Conservation (phyloP, 2,329 filamentous ascomycete genomes). For the Reticulascus tulasneorum region DNA sequence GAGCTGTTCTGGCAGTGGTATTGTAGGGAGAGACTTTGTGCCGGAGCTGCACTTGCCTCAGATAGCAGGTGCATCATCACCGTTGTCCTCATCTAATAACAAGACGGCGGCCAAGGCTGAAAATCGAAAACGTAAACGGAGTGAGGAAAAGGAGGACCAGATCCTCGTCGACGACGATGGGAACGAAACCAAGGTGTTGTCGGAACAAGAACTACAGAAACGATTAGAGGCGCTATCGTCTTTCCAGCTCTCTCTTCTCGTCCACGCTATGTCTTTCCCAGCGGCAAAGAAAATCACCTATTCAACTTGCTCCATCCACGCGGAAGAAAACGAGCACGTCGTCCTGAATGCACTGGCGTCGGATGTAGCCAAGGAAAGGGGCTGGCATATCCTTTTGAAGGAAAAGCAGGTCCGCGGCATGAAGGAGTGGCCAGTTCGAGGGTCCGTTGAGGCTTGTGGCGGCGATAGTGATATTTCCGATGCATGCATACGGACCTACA, state of each 20-base stretch:
- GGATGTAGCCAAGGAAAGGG: slow-evolving; percentile 57
- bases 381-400: slow-evolving; percentile 74
- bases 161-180: slow-evolving; percentile 55
- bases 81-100: too few relatives aligned
- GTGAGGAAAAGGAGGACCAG: slow-evolving; percentile 26
- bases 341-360: slow-evolving; percentile 69
- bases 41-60: slow-evolving; percentile 60
- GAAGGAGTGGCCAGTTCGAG: slow-evolving; percentile 68
- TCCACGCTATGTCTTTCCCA: slow-evolving; percentile 81
- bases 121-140: slow-evolving; percentile 43
- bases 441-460: slow-evolving; percentile 43
- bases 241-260: slow-evolving; percentile 78
- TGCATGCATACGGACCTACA: slow-evolving; percentile 76
- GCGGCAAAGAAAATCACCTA: slow-evolving; percentile 75
- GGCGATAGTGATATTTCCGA: slow-evolving; percentile 57
- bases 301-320: slow-evolving; percentile 87
- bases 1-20: slow-evolving; percentile 93
- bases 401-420: slow-evolving; percentile 73
- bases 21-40: slow-evolving; percentile 80
- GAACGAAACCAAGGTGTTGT: slow-evolving; percentile 44
- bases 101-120: slow-evolving; percentile 13
- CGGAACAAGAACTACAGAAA: slow-evolving; percentile 53
- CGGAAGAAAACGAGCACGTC: slow-evolving; percentile 84
- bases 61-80: slow-evolving; percentile 18
- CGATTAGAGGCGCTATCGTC: slow-evolving; percentile 70